A percentile compares a stretch with the other conserved stretches of the same genome.
phyloP scores from a whole-genome alignment of 2,329 filamentous ascomycete species.

The Fusarium denticulatum region DNA sequence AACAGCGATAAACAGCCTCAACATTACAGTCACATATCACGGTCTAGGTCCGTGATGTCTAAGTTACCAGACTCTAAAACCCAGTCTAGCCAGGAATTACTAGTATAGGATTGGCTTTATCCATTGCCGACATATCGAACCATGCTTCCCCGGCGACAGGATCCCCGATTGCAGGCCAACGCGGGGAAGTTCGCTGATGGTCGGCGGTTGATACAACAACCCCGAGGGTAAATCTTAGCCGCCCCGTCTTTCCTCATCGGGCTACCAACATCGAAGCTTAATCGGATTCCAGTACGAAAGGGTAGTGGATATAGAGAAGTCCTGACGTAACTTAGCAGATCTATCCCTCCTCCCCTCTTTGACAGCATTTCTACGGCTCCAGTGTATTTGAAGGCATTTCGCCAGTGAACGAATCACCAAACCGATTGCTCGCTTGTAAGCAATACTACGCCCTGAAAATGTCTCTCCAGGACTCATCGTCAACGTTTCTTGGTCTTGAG shows the following conservation, averaged over 20 bases:
- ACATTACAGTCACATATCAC: not conserved
- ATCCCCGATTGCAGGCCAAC: not conserved
- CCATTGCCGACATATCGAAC: not conserved
- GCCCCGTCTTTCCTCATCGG: not conserved
- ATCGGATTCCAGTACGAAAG: accelerated
- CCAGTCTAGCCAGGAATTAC: not conserved
- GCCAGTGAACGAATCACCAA: accelerated
- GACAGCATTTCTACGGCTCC: accelerated
- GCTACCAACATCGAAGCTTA: accelerated
- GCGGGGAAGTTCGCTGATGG: not conserved
- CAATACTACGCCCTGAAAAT: accelerated
- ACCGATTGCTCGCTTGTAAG: accelerated
- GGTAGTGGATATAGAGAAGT: accelerated
- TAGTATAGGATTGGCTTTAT: not conserved
- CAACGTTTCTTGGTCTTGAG: not conserved
- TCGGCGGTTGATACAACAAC: not conserved
- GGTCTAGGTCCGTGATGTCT: not conserved
- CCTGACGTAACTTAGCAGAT: accelerated
- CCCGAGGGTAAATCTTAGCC: not conserved
- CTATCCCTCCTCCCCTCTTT: not conserved
- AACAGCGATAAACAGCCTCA: not conserved
- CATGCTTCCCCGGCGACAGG: not conserved
- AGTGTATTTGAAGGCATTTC: accelerated
- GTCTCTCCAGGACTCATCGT: accelerated
- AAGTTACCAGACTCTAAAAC: not conserved